Evolutionary conservation across 495 filamentous ascomycete genomes (phyloP).

Genomic region (Glarea lozoyensis): DNA sequence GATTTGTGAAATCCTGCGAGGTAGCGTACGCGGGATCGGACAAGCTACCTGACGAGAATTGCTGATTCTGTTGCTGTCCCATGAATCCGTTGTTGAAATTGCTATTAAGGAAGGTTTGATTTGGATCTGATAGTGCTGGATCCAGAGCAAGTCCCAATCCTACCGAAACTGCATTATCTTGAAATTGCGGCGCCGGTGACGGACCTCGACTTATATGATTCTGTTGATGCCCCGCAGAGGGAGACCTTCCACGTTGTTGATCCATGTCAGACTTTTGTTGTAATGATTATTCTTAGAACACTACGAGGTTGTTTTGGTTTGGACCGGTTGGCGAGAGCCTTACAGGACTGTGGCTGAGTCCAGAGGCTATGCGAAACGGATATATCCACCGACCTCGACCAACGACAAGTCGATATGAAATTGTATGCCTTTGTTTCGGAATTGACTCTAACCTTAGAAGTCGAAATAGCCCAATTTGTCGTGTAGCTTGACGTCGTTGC

Average conservation of each 20-base stretch:
- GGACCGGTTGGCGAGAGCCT: constrained; percentile 11
- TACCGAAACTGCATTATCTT: constrained; percentile 14
- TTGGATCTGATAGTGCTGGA: constrained; percentile 8
- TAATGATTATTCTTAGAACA: constrained; percentile 22
- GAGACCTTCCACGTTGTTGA: constrained; percentile 22
- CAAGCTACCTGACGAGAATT: constrained; percentile 13
- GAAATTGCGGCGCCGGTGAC: constrained; percentile 16
- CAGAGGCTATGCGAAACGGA: constrained; percentile 20
- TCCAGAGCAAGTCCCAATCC: constrained; percentile 20
- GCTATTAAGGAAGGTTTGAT: constrained; percentile 14
- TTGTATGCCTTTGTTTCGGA: background rate
- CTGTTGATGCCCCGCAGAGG: constrained; percentile 21
- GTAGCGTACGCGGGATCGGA: constrained; percentile 6
- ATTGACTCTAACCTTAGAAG: background rate
- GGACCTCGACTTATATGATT: constrained; percentile 20
- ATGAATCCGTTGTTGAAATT: constrained; percentile 14
- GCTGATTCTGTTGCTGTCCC: constrained; percentile 14
- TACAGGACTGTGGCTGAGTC: constrained; percentile 20
- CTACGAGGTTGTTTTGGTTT: constrained; percentile 12
- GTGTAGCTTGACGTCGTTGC: background rate
- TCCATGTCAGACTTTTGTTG: constrained; percentile 18
- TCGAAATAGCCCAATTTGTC: background rate
- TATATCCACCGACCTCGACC: constrained; percentile 6
- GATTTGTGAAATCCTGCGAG: constrained; percentile 17
- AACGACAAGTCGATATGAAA: constrained; percentile 6